phyloP scores from a whole-genome alignment of 1,139 yeast species.

The Candida dubliniensis region DNA sequence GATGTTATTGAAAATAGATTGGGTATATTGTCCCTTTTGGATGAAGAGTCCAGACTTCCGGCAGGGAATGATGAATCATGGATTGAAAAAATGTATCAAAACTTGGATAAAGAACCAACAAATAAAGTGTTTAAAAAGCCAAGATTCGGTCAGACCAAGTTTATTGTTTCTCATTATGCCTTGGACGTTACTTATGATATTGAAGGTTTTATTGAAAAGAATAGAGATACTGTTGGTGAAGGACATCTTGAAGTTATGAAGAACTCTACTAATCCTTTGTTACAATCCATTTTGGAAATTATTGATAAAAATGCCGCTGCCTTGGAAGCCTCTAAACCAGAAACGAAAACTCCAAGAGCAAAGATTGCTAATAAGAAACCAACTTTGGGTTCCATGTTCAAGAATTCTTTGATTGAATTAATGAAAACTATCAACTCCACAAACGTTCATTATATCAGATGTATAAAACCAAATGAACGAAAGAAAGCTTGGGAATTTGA shows the following conservation, averaged over 20 bases:
- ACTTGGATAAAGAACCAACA: slow-evolving; percentile 77
- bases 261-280: slow-evolving; percentile 62
- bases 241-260: slow-evolving; percentile 87
- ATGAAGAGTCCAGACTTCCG: slow-evolving; percentile 94
- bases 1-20: slow-evolving; percentile 85
- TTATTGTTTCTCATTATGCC: slow-evolving; percentile 91
- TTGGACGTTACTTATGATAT: slow-evolving; percentile 90
- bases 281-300: slow-evolving; percentile 61
- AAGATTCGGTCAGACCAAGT: slow-evolving; percentile 88
- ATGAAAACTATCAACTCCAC: slow-evolving; percentile 93
- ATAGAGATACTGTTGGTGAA: slow-evolving; percentile 95
- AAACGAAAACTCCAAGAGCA: slow-evolving; percentile 28
- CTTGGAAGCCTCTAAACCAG: slow-evolving; percentile 48
- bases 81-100: slow-evolving; percentile 86
- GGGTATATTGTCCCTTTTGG: slow-evolving; percentile 85
- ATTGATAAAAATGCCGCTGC: slow-evolving; percentile 63
- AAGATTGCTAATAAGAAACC: slow-evolving; percentile 71
- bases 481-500: slow-evolving; percentile 97
- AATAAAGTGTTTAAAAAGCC: slow-evolving; percentile 87
- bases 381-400: slow-evolving; percentile 92
- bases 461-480: slow-evolving; percentile 94
- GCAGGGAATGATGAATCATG: slow-evolving; percentile 93
- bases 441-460: slow-evolving; percentile 93
- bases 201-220: slow-evolving; percentile 95
- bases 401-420: slow-evolving; percentile 85